These are phyloP conservation scores for Colletotrichum costaricense DNA, from an alignment of 2,329 filamentous ascomycete genomes.

Conservation along the genomic window DNA sequence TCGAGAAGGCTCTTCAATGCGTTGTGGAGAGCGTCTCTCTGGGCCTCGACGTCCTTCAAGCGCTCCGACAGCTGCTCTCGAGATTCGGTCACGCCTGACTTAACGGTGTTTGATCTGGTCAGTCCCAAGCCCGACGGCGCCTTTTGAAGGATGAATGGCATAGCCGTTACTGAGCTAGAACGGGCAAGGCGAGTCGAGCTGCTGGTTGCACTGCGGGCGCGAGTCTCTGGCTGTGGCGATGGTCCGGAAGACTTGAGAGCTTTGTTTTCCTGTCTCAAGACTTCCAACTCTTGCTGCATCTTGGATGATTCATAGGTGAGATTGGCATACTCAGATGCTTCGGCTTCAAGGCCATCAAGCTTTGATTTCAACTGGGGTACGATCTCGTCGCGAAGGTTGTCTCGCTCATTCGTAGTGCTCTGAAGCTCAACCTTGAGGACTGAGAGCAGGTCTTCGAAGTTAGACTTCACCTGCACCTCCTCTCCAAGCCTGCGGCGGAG, in stretches of 20 bases:
- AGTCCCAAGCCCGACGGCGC: constrained; percentile 55
- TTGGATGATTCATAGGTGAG: constrained; percentile 84
- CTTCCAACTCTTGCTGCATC: constrained; percentile 86
- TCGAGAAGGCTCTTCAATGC: constrained; percentile 88
- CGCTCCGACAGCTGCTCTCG: constrained; percentile 80
- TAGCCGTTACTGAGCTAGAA: constrained; percentile 75
- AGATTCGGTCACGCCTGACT: constrained; percentile 61
- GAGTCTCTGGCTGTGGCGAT: constrained; percentile 22
- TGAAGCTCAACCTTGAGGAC: constrained; percentile 87
- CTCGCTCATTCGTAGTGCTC: constrained; percentile 85
- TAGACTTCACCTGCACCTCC: constrained; percentile 88
- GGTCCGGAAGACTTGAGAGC: constrained; percentile 59
- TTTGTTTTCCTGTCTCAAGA: constrained; percentile 75
- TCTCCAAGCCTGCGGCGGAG: constrained; percentile 84
- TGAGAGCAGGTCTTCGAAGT: constrained; percentile 90
- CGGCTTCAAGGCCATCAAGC: constrained; percentile 81
- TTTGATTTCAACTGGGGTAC: constrained; percentile 82
- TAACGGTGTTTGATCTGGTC: constrained; percentile 69
- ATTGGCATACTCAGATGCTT: constrained; percentile 78
- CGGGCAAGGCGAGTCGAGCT: constrained; percentile 57
- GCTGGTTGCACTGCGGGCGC: constrained; percentile 41
- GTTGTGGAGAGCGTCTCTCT: constrained; percentile 90
- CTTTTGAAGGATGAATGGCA: constrained; percentile 50
- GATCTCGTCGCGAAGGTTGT: constrained; percentile 90
- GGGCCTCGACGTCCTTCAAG: constrained; percentile 91